Conservation (phyloP, 2,329 filamentous ascomycete species). For the Ophiostoma ips region DNA sequence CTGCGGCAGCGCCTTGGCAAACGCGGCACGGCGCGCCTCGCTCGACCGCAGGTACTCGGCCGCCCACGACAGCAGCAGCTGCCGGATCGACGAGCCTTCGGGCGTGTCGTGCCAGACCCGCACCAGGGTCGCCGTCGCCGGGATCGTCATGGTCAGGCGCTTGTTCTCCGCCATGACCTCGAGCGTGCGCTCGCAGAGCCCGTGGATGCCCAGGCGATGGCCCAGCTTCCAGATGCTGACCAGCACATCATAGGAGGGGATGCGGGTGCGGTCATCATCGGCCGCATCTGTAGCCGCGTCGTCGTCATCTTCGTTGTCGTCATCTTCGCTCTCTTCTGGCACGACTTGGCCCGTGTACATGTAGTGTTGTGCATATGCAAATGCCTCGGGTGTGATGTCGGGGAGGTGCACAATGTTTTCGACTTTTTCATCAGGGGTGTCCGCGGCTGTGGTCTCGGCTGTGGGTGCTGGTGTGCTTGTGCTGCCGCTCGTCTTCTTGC, state of each 20-base stretch:
- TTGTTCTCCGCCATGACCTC: slow-evolving; percentile 44
- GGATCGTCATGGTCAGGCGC: slow-evolving; percentile 38
- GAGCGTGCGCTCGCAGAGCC: slow-evolving; percentile 41
- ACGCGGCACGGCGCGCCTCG: slow-evolving; percentile 39
- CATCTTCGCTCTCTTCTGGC: slow-evolving; percentile 11
- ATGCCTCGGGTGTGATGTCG: slow-evolving; percentile 33
- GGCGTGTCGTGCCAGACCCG: slow-evolving; percentile 49
- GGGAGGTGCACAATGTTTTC: slow-evolving; percentile 38
- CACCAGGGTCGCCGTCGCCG: slow-evolving; percentile 43
- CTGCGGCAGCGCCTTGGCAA: slow-evolving; percentile 46
- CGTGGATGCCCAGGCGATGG: slow-evolving; percentile 35
- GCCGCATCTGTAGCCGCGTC: slow-evolving; percentile 10
- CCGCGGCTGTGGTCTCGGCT: not conserved
- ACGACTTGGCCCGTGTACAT: slow-evolving; percentile 38
- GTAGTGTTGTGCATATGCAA: slow-evolving; percentile 41
- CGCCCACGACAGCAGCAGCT: slow-evolving; percentile 45
- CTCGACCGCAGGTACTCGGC: slow-evolving; percentile 49
- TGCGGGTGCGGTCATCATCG: slow-evolving; percentile 18
- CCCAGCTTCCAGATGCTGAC: slow-evolving; percentile 45
- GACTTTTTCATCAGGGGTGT: too few species aligned
- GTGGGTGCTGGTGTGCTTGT: not conserved
- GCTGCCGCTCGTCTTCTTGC: not conserved
- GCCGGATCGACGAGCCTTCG: slow-evolving; percentile 44
- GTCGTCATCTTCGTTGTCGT: not conserved
- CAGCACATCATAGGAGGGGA: slow-evolving; percentile 39